A percentile compares a stretch with the other conserved stretches of the same genome.
Conservation (phyloP, 192 early-diverging fungal species). For the Coemansia aciculifera region DNA sequence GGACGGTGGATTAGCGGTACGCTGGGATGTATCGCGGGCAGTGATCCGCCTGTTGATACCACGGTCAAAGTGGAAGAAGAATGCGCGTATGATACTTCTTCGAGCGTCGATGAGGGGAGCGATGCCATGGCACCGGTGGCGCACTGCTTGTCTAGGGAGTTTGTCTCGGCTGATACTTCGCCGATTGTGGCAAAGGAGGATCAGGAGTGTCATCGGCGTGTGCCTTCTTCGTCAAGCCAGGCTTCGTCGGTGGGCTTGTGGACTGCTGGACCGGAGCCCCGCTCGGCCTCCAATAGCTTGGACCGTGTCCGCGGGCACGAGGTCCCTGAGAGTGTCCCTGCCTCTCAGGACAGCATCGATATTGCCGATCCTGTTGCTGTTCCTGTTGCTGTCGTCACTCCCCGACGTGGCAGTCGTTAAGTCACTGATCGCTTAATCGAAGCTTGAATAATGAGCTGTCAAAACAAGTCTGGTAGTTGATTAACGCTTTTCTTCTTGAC, state of each 20-base stretch:
- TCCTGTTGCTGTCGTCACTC: neutral
- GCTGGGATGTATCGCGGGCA: slow-evolving; percentile 11
- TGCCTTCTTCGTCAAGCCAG: slow-evolving; percentile 7
- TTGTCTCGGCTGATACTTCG: slow-evolving; percentile 24
- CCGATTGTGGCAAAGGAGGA: neutral
- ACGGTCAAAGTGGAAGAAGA: neutral
- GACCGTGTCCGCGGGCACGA: neutral
- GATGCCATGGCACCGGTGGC: neutral
- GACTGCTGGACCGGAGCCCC: neutral
- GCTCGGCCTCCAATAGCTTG: neutral
- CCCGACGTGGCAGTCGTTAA: neutral
- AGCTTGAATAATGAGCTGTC: neutral
- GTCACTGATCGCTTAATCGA: neutral
- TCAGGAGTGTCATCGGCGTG: neutral
- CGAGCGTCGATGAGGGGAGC: neutral
- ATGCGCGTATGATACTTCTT: neutral
- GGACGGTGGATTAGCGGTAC: slow-evolving; percentile 28
- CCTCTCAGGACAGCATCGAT: slow-evolving; percentile 19
- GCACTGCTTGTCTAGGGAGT: slow-evolving; percentile 1
- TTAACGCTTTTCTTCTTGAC: neutral
- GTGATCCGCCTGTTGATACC: neutral
- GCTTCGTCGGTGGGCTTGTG: slow-evolving; percentile 3
- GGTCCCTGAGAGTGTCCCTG: neutral
- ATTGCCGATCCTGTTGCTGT: slow-evolving; percentile 15
- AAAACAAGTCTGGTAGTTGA: neutral